Evolutionary conservation across 2,329 filamentous ascomycete species (phyloP).

Genomic region (Emergomyces pasteurianus): DNA sequence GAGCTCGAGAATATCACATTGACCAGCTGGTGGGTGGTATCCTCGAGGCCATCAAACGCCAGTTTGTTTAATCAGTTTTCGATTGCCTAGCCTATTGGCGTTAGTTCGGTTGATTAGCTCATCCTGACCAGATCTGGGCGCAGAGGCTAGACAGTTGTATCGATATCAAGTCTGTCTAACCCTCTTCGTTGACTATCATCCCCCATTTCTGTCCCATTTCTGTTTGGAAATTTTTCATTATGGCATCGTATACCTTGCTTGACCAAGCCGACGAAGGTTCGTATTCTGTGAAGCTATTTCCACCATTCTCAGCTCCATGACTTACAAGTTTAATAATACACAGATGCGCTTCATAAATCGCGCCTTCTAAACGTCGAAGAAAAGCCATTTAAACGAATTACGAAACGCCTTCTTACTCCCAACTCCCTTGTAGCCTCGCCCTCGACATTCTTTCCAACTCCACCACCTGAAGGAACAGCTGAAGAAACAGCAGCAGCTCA

Average conservation of each 20-base stretch:
- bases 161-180: too few relatives aligned
- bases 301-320: constrained; percentile 3
- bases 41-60: not conserved
- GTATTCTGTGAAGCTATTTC: not conserved
- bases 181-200: not conserved
- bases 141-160: not conserved
- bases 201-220: not conserved
- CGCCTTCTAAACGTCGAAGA: constrained; percentile 85
- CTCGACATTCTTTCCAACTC: constrained; percentile 49
- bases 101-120: not conserved
- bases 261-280: constrained; percentile 52
- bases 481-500: constrained; percentile 32
- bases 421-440: constrained; percentile 50
- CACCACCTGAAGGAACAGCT: constrained; percentile 49
- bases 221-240: constrained; percentile 17
- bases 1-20: not conserved
- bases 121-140: not conserved
- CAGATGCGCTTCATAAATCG: constrained; percentile 72
- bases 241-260: constrained; percentile 53
- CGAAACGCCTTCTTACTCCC: constrained; percentile 62
- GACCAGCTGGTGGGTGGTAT: not conserved
- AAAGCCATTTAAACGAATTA: constrained; percentile 80
- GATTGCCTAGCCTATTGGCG: not conserved
- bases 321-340: constrained; percentile 1
- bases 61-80: too few relatives aligned